Base-by-base conservation (phyloP, 1,139 yeast genomes). In the Scheffersomyces lignicola region DNA sequence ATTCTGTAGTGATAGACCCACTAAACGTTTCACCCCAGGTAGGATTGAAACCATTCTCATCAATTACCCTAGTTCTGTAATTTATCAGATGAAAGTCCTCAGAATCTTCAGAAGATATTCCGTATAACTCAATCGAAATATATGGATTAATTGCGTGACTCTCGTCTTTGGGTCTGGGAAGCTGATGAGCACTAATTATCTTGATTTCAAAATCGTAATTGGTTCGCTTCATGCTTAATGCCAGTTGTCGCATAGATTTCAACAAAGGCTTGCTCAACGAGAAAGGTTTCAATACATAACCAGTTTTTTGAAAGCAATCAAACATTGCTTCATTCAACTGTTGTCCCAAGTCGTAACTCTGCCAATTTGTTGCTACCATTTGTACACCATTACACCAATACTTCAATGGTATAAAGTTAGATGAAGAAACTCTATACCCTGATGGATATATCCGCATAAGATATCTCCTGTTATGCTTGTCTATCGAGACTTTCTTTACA, bases 361-460 rank as follows among this genome's bases (percentile, higher is more conserved):
- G 98, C 97, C 97, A 94, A 53, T 92, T 92, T 2, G 96, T 81
- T 0, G 98, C 97, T 3, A 87, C 97, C 89, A 94, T 78, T 53
- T 92, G 98, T 4, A 76, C 83, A 0, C 99, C 99, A 35, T 75
- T 68, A 32, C 70, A 69, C 98, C 99, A 92, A 51, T 78, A 88
- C 0, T 60, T 61, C 4, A 86, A 62, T 0, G 98, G 97, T 29
- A 73, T 73, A 51, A 87, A 90, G 51, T 92, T 92, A 3, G 88
- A 71, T 2, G 96, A 88, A 36, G 71, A 81, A 40, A 87, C 70
- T 32, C 97, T 65, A 39, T 79, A 74, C 9, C 80, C 81, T 0
- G 95, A 81, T 0, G 99, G 99, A 54, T 94, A 92, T 0, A 89
- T 77, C 35, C 99, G 70, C 83, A 88, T 81, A 38, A 92, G 56